These are phyloP conservation scores for Umbellularia californica DNA, from an alignment of 164 flowering plant genomes.

Conservation along the genomic window DNA sequence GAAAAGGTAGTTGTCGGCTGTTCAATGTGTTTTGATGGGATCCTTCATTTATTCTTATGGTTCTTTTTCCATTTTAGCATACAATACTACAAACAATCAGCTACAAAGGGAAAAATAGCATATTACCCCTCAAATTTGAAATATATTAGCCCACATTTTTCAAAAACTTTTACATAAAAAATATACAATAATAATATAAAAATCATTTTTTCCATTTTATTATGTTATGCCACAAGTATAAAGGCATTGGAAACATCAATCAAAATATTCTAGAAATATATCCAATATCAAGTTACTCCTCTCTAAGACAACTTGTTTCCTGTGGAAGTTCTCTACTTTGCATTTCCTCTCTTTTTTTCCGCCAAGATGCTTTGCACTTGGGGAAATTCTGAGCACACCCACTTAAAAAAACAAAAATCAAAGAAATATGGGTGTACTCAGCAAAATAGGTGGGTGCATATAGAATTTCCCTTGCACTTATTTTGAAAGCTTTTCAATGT, in stretches of 20 bases:
- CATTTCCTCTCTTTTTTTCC: too few species aligned
- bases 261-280: too few species aligned
- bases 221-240: background rate
- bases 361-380: background rate
- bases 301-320: too few species aligned
- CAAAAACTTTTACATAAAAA: background rate
- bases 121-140: background rate
- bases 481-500: background rate
- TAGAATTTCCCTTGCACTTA: too few species aligned
- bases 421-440: too few species aligned
- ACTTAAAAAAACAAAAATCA: too few species aligned
- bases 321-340: too few species aligned
- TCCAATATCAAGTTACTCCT: too few species aligned
- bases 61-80: slow-evolving; percentile 38
- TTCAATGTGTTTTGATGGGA: slow-evolving; percentile 27
- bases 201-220: background rate
- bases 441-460: too few species aligned
- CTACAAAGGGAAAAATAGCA: slow-evolving; percentile 34
- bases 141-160: background rate
- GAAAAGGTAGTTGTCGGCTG: slow-evolving; percentile 41
- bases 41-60: slow-evolving; percentile 25
- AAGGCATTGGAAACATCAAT: background rate
- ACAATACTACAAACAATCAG: slow-evolving; percentile 19
- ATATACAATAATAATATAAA: background rate
- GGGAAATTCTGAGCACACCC: too few species aligned